Percentiles rank a stretch among this genome's conserved stretches.
phyloP scores from a whole-genome alignment of 2,329 filamentous ascomycete species.

The Apiospora arundinis region DNA sequence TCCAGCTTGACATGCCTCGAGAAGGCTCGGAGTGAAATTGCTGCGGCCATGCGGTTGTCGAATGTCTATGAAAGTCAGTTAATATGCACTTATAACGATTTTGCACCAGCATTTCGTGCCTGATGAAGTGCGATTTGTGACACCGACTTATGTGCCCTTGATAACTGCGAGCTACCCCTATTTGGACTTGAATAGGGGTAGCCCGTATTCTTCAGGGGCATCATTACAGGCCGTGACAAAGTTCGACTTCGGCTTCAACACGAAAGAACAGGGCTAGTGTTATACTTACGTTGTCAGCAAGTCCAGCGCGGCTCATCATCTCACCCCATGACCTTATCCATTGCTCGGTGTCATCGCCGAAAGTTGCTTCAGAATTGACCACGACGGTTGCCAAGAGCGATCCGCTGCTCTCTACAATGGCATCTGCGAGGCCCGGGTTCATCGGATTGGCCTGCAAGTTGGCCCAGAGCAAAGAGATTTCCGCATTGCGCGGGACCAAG shows the following conservation, averaged over 20 bases:
- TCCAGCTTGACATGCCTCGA: constrained; percentile 42
- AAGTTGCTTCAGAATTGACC: constrained; percentile 24
- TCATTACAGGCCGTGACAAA: no score
- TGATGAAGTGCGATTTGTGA: no score
- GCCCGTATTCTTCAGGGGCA: no score
- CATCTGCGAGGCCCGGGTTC: constrained; percentile 57
- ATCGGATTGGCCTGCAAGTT: constrained; percentile 45
- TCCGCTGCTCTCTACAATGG: constrained; percentile 55
- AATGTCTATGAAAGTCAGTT: constrained; percentile 56
- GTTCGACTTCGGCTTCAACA: no score
- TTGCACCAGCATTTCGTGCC: no score
- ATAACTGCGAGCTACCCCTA: no score
- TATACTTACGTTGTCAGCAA: constrained; percentile 54
- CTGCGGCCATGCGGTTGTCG: constrained; percentile 68
- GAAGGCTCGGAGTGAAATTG: constrained; percentile 60
- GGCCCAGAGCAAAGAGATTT: constrained; percentile 49
- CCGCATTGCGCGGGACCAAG: constrained; percentile 41
- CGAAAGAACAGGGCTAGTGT: no score
- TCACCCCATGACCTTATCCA: constrained; percentile 51
- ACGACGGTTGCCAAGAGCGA: constrained; percentile 47
- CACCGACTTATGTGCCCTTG: no score
- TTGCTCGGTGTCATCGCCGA: constrained; percentile 28
- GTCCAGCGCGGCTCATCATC: constrained; percentile 55
- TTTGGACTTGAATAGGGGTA: no score
- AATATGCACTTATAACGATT: not conserved